phyloP scores from a whole-genome alignment of 257 asterid genomes.

The Lantana camara region DNA sequence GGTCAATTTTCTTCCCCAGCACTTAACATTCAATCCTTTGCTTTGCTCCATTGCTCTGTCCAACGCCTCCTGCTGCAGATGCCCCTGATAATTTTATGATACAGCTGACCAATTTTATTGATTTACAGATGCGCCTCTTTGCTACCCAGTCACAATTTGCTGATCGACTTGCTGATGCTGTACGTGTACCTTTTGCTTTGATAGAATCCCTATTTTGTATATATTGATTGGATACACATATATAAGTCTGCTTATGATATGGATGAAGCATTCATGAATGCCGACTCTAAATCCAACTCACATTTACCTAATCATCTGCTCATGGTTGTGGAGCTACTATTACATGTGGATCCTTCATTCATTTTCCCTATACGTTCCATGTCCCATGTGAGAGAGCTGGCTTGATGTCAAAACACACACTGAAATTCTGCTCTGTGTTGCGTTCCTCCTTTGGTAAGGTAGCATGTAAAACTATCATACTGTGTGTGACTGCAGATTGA shows the following conservation, averaged over 20 bases:
- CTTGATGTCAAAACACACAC: background rate
- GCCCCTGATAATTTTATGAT: conserved; percentile 17
- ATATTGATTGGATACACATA: conserved; percentile 14
- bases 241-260: conserved; percentile 14
- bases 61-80: conserved; percentile 5
- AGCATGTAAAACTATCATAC: conserved; percentile 19
- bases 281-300: background rate
- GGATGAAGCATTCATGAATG: conserved; percentile 4
- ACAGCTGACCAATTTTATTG: conserved; percentile 27
- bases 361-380: background rate
- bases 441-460: background rate
- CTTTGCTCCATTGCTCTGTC: conserved; percentile 4
- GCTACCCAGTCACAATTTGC: conserved; percentile 81
- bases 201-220: background rate
- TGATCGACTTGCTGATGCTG: conserved; percentile 92
- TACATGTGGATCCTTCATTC: too few species aligned
- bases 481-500: conserved; percentile 63
- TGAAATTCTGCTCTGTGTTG: background rate
- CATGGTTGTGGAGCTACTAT: background rate
- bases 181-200: conserved; percentile 43
- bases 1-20: conserved; percentile 7
- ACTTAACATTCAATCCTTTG: conserved; percentile 13
- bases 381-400: background rate
- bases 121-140: conserved; percentile 87
- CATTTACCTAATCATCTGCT: conserved; percentile 5